A percentile compares a stretch with the other conserved stretches of the same genome.
phyloP scores from a whole-genome alignment of 371 early-diverging fungal species.

The Nematocida displodere region DNA sequence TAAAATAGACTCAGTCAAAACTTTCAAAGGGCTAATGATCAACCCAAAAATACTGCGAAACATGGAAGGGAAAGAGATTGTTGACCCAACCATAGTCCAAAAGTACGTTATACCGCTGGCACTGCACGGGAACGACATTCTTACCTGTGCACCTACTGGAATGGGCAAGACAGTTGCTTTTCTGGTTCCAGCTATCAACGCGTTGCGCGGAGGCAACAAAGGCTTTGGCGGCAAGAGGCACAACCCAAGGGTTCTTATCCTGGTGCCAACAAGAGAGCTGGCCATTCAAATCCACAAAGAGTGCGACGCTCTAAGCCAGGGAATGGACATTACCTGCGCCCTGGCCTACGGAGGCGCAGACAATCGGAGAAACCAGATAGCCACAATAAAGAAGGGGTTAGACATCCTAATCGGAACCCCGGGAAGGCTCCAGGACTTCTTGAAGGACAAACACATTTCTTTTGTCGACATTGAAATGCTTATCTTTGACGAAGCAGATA shows the following conservation, averaged over 20 bases:
- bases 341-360: conserved; percentile 85
- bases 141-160: conserved; percentile 98
- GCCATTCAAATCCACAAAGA: conserved; percentile 89
- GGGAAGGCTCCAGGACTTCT: conserved; percentile 31
- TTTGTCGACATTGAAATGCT: conserved; percentile 77
- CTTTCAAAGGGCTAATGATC: conserved; percentile 48
- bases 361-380: conserved; percentile 77
- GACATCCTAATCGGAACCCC: conserved; percentile 72
- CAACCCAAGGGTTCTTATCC: conserved; percentile 67
- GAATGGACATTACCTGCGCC: conserved; percentile 72
- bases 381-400: conserved; percentile 67
- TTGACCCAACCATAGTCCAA: conserved; percentile 86
- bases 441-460: background rate
- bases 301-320: conserved; percentile 77
- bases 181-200: conserved; percentile 67
- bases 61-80: conserved; percentile 79
- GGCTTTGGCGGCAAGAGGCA: background rate
- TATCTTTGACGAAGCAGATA: conserved; percentile 95
- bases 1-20: conserved; percentile 6
- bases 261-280: conserved; percentile 91
- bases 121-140: conserved; percentile 86
- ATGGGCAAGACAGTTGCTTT: conserved; percentile 77
- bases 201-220: background rate
- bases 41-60: conserved; percentile 67
- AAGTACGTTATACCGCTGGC: conserved; percentile 82